Conservation (phyloP, 331 rosid genomes). For the Rosa hybrid region DNA sequence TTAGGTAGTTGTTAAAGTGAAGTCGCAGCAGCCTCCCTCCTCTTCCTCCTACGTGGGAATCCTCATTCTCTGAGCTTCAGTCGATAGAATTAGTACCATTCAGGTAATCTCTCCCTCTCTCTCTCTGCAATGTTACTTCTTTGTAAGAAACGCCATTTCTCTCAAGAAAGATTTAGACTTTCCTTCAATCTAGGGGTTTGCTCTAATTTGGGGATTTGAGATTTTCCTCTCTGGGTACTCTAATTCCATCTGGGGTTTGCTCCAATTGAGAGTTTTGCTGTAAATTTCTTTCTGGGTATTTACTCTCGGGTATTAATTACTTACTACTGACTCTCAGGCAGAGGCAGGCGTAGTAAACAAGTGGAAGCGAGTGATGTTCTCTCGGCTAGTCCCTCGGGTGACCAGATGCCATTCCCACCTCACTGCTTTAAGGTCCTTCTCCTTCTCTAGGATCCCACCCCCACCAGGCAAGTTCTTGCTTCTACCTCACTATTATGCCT, state of each 20-base stretch:
- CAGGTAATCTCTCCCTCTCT: too few species aligned
- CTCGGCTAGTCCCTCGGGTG: conserved; percentile 17
- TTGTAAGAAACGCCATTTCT: too few species aligned
- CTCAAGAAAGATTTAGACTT: neutral
- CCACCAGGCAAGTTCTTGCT: conserved; percentile 11
- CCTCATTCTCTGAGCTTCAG: neutral
- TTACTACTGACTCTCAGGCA: too few species aligned
- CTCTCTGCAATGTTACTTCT: neutral
- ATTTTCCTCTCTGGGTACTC: too few species aligned
- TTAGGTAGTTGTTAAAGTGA: too few species aligned
- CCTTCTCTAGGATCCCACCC: conserved; percentile 15
- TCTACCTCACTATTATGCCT: too few species aligned
- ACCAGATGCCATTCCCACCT: conserved; percentile 17
- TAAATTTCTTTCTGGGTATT: too few species aligned
- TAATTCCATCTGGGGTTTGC: neutral
- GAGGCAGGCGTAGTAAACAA: neutral
- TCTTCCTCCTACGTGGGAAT: too few species aligned
- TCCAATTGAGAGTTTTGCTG: too few species aligned
- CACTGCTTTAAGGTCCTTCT: conserved; percentile 26
- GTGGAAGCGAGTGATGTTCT: conserved; percentile 18
- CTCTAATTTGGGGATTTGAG: neutral
- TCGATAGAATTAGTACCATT: neutral
- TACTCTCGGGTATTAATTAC: neutral
- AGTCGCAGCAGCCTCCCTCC: neutral
- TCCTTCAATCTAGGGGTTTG: neutral